These are phyloP conservation scores for Clitoria ternatea DNA, from an alignment of 306 rosid genomes.

Conservation along the genomic window DNA sequence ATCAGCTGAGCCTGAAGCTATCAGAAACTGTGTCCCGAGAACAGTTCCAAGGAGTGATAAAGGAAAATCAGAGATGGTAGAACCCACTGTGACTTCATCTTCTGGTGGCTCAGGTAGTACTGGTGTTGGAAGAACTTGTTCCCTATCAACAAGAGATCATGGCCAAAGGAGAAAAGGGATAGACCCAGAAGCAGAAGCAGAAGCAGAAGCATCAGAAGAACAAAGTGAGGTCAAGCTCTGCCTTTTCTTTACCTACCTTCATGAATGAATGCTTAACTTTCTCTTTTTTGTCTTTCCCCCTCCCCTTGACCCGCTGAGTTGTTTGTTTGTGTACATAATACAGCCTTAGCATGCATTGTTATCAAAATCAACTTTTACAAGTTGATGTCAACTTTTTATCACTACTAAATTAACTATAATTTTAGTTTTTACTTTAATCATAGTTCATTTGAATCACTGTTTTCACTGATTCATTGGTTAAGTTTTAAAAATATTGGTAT, in stretches of 20 bases:
- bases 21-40: constrained; percentile 35
- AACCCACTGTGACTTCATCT: constrained; percentile 59
- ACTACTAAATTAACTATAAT: no score
- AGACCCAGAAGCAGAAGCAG: constrained; percentile 58
- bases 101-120: constrained; percentile 75
- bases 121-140: constrained; percentile 49
- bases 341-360: no score
- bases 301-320: neutral
- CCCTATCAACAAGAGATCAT: constrained; percentile 47
- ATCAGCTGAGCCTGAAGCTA: constrained; percentile 40
- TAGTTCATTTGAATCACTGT: no score
- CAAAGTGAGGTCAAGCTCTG: constrained; percentile 63
- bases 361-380: no score
- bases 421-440: no score
- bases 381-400: no score
- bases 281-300: neutral
- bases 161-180: constrained; percentile 62
- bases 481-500: no score
- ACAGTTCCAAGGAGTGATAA: constrained; percentile 32
- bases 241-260: neutral
- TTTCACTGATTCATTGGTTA: no score
- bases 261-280: neutral
- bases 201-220: constrained; percentile 69
- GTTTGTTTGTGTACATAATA: no score
- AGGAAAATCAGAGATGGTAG: constrained; percentile 46